A percentile compares a stretch with the other conserved stretches of the same genome.
phyloP scores from a whole-genome alignment of 495 filamentous ascomycete genomes.

The Acidiella bohemica region DNA sequence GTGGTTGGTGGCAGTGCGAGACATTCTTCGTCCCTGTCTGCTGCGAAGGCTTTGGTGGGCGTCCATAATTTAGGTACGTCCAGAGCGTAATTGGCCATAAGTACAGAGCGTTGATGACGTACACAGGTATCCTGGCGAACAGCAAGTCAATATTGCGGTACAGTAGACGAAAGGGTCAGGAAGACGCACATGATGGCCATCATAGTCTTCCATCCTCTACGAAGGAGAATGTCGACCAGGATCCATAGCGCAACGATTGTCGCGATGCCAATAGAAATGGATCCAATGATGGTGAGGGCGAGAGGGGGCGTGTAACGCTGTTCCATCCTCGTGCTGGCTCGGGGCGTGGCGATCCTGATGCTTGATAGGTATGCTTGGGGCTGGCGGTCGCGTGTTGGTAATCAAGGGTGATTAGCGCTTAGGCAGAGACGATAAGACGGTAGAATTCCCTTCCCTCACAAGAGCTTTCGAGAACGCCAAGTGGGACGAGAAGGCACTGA shows the following conservation, averaged over 20 bases:
- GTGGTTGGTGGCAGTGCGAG: background rate
- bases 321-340: no score
- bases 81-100: conserved; percentile 10
- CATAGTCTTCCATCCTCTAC: conserved; percentile 12
- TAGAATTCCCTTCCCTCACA: no score
- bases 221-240: conserved; percentile 5
- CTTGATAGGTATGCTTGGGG: no score
- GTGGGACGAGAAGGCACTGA: no score
- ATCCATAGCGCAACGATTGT: conserved; percentile 4
- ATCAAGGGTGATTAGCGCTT: no score
- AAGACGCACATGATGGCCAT: conserved; percentile 7
- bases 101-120: conserved; percentile 12
- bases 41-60: conserved; percentile 7
- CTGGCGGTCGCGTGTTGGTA: no score
- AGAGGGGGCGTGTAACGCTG: conserved; percentile 5
- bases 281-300: conserved; percentile 5
- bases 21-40: no score
- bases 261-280: conserved; percentile 4
- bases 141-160: background rate
- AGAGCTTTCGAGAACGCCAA: no score
- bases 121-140: conserved; percentile 8
- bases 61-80: conserved; percentile 13
- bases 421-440: no score
- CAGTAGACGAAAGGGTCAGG: no score
- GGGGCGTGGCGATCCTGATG: no score